A percentile compares a stretch with the other conserved stretches of the same genome.
Evolutionary conservation across 768 basidiomycete species (phyloP).

Genomic region (Pisolithus marmoratus): DNA sequence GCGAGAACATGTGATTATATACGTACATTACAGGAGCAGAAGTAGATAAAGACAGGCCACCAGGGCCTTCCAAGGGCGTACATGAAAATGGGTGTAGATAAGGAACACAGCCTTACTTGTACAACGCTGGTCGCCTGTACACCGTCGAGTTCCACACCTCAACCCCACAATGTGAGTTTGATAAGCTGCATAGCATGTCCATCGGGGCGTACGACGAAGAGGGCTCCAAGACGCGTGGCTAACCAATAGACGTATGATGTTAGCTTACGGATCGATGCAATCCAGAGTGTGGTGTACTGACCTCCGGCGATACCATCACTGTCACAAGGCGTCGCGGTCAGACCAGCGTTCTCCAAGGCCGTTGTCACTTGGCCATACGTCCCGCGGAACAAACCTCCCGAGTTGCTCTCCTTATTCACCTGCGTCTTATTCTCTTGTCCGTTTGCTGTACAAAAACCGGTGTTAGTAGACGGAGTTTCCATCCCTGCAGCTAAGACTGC

Average conservation of each 20-base stretch:
- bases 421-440: neutral
- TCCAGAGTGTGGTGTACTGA: conserved; percentile 11
- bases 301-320: conserved; percentile 27
- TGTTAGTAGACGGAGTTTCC: conserved; percentile 25
- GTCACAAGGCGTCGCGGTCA: conserved; percentile 28
- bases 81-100: conserved; percentile 9
- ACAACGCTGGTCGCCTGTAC: too few relatives aligned
- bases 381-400: conserved; percentile 34
- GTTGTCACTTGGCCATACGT: conserved; percentile 39
- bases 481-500: conserved; percentile 38
- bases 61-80: neutral
- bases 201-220: conserved; percentile 33
- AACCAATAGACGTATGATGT: neutral
- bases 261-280: neutral
- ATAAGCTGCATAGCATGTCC: conserved; percentile 31
- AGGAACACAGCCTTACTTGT: neutral
- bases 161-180: conserved; percentile 39
- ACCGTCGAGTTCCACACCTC: conserved; percentile 3
- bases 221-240: conserved; percentile 37
- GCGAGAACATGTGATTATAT: too few relatives aligned
- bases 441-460: neutral
- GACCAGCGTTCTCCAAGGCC: conserved; percentile 34
- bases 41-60: too few relatives aligned
- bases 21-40: too few relatives aligned
- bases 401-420: conserved; percentile 8